Evolutionary conservation across 192 early-diverging fungal genomes (phyloP).

Genomic region (Dispira parvispora): DNA sequence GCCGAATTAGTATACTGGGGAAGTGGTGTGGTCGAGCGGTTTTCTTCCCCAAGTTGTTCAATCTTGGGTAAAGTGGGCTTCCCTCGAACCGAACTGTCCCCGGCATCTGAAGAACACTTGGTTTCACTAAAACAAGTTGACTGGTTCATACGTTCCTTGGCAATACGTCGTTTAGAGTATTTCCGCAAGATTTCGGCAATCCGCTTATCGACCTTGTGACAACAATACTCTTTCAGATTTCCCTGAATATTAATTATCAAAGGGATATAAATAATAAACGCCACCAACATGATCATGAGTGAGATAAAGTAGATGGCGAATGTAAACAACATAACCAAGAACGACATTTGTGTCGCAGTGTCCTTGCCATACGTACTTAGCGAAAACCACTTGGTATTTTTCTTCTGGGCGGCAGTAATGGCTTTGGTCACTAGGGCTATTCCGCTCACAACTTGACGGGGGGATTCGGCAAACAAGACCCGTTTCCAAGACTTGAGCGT

Average conservation of each 20-base stretch:
- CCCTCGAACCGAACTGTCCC: constrained; percentile 8
- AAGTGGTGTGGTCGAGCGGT: background rate
- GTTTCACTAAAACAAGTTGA: constrained; percentile 9
- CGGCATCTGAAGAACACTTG: constrained; percentile 11
- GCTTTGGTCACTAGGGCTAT: constrained; percentile 29
- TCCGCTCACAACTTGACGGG: constrained; percentile 55
- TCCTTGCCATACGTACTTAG: constrained; percentile 15
- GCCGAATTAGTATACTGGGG: background rate
- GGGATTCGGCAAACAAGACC: constrained; percentile 62
- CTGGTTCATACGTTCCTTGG: constrained; percentile 1
- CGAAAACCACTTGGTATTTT: constrained; percentile 13
- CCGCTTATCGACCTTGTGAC: constrained; percentile 77
- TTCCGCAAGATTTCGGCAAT: constrained; percentile 12
- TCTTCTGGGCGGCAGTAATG: constrained; percentile 7
- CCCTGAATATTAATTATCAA: constrained; percentile 60
- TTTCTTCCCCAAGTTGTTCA: background rate
- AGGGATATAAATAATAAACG: constrained; percentile 59
- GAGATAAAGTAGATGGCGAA: constrained; percentile 41
- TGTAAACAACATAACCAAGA: constrained; percentile 36
- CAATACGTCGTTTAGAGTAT: constrained; percentile 8
- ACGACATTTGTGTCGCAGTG: constrained; percentile 12
- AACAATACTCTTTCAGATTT: constrained; percentile 78
- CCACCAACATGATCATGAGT: constrained; percentile 33
- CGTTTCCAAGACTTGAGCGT: constrained; percentile 76
- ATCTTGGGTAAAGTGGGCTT: constrained; percentile 23